A percentile compares a stretch with the other conserved stretches of the same genome.
These are phyloP conservation scores for Hericium coralloides DNA, from an alignment of 768 basidiomycete species.

Conservation along the genomic window DNA sequence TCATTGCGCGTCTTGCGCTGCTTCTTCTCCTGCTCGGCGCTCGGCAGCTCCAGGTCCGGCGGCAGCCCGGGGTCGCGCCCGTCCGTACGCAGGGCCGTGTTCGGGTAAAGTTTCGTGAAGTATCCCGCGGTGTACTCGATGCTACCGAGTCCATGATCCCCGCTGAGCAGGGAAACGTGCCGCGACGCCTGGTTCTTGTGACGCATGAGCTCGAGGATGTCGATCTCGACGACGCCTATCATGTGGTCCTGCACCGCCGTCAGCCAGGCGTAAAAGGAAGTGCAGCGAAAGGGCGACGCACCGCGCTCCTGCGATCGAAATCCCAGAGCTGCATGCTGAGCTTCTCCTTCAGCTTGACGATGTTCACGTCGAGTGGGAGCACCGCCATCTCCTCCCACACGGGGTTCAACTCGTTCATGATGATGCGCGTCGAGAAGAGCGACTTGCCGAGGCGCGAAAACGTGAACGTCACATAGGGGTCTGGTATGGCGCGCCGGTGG, in stretches of 20 bases:
- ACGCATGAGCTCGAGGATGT: constrained; percentile 22
- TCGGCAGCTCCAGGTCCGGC: constrained; percentile 27
- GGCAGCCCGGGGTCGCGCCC: constrained; percentile 30
- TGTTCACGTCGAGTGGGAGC: constrained; percentile 52
- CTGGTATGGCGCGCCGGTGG: constrained; percentile 12
- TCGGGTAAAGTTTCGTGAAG: constrained; percentile 36
- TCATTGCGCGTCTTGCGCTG: not conserved
- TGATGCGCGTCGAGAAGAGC: constrained; percentile 63
- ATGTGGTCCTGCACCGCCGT: constrained; percentile 31
- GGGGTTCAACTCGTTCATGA: constrained; percentile 50
- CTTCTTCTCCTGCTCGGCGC: constrained; percentile 35
- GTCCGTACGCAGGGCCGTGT: constrained; percentile 13
- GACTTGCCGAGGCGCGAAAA: constrained; percentile 59
- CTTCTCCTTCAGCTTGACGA: constrained; percentile 58
- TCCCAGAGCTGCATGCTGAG: constrained; percentile 66
- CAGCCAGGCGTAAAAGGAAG: not conserved
- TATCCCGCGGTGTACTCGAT: constrained; percentile 44
- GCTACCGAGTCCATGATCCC: constrained; percentile 24
- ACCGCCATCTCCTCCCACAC: constrained; percentile 64
- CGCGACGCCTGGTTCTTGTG: constrained; percentile 19
- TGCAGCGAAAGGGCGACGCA: constrained; percentile 5
- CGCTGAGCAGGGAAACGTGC: constrained; percentile 14
- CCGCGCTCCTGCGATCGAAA: constrained; percentile 38
- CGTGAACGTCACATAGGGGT: constrained; percentile 52
- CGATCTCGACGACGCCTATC: constrained; percentile 39